phyloP scores from a whole-genome alignment of 139 green algal species.

The Eudorina sp. region DNA sequence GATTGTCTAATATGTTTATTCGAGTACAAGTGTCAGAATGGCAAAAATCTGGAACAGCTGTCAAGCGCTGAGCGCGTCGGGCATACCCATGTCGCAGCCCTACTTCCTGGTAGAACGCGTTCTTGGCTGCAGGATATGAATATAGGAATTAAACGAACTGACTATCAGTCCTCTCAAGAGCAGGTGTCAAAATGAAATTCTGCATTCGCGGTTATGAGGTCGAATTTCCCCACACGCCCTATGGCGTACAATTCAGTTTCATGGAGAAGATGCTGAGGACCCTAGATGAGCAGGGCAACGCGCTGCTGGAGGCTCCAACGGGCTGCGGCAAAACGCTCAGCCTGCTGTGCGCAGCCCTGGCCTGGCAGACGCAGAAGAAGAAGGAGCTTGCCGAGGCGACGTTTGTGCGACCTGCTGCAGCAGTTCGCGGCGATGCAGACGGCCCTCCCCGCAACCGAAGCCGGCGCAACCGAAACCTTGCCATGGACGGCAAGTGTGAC shows the following conservation, averaged over 20 bases:
- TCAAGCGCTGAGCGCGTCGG: not conserved
- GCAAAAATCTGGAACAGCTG: not conserved
- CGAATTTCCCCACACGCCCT: slow-evolving; percentile 82
- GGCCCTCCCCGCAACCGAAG: not conserved
- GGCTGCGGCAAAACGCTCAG: slow-evolving; percentile 92
- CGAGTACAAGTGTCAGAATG: not conserved
- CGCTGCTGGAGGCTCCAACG: slow-evolving; percentile 69
- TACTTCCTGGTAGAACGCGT: no score
- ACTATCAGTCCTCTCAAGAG: not conserved
- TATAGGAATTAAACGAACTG: not conserved
- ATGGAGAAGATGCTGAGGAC: slow-evolving; percentile 87
- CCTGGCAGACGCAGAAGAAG: slow-evolving; percentile 72
- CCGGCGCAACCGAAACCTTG: not conserved
- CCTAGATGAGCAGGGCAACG: slow-evolving; percentile 69
- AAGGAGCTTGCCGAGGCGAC: not conserved
- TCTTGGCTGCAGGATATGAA: not conserved
- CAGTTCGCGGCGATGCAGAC: not conserved
- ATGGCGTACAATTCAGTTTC: slow-evolving; percentile 86
- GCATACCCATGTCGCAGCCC: no score
- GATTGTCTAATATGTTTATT: not conserved
- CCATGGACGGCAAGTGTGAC: not conserved
- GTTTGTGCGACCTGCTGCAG: not conserved
- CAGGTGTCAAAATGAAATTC: slow-evolving; percentile 8
- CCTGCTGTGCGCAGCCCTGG: slow-evolving; percentile 87
- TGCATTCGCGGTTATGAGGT: slow-evolving; percentile 70